These are phyloP conservation scores for Stromatinia cepivora DNA, from an alignment of 2,329 filamentous ascomycete genomes.

Conservation along the genomic window DNA sequence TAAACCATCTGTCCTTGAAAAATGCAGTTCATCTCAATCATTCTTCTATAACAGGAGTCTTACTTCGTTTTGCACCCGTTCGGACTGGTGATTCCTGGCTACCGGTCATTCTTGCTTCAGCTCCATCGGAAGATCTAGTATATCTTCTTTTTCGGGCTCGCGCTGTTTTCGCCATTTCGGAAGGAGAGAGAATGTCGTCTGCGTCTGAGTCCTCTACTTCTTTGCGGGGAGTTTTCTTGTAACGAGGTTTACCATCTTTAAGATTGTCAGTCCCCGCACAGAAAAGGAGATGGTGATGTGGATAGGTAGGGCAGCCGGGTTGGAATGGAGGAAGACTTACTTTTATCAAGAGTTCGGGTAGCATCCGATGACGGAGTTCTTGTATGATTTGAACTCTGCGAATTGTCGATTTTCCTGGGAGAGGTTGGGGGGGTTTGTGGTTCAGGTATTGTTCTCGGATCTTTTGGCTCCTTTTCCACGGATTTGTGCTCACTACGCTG, in stretches of 20 bases:
- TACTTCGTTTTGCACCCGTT: background rate
- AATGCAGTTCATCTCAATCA: background rate
- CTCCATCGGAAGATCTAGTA: conserved; percentile 7
- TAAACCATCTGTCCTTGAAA: background rate
- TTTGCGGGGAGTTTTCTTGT: conserved; percentile 1
- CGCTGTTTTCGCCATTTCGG: background rate
- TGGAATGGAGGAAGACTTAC: background rate
- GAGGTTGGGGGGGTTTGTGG: background rate
- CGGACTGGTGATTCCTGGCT: background rate
- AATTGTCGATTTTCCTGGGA: background rate
- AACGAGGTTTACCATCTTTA: background rate
- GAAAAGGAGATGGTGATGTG: background rate
- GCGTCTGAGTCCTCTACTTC: conserved; percentile 1
- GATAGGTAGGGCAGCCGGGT: background rate
- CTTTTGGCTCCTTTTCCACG: background rate
- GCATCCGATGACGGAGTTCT: background rate
- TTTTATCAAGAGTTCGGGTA: background rate
- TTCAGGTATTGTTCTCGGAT: background rate
- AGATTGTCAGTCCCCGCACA: background rate
- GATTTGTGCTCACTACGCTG: background rate
- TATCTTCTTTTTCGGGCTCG: background rate
- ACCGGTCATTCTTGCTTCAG: background rate
- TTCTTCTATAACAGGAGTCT: background rate
- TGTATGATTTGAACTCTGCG: background rate
- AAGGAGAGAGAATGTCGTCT: background rate